Base-by-base conservation (phyloP, 2,329 filamentous ascomycete genomes). In the Fusarium continuum region DNA sequence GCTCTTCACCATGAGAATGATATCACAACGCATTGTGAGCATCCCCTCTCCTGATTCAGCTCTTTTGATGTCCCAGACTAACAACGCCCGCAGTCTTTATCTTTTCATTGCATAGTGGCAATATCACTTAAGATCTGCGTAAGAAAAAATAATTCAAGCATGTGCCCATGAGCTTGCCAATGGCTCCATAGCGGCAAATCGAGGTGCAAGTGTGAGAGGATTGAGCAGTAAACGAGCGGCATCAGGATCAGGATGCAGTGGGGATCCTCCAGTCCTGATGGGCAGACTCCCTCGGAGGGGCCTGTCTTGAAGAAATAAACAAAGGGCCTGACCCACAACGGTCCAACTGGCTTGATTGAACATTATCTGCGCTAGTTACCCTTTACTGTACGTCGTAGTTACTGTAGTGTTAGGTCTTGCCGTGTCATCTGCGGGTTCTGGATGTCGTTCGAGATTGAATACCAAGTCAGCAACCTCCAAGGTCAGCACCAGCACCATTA, bases 151-250 rank as follows among this genome's bases (percentile, higher is more conserved):
- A 66, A 48, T 53, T 64, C 62, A 41, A 60, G 45, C 53, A 59
- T 66, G 58, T 50, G 62, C 48, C 56, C 58, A 49, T 63, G 46
- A 45, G 59, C 25, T 59, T 62, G 39, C 40, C 51, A 54, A 64
- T 66, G 62, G 62, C 44, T 64, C 62, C 62, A 65, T 65, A 61
- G 63, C 63, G 64, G 64, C 64, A 56, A 66, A 67, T 61, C 47
- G 39, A 66, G 47, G 48, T 65, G 52, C 51, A 43, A 65, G 46
- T 47, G 39, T 51, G 62, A 64, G 54, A 47, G 57, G 51, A 28
- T 65, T 65, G 56, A 65, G 53, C 29, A 51, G 46, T 55, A 66
- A 66, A 63, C 52, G 44, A 65, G 52, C 35, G 38, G 40, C 49
- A 58, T 61, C 49, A 66, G 59, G 63, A 64, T 66, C 55, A 64